A percentile compares a stretch with the other conserved stretches of the same genome.
These are phyloP conservation scores for Alternaria arborescens DNA, from an alignment of 2,329 filamentous ascomycete species.

Conservation along the genomic window DNA sequence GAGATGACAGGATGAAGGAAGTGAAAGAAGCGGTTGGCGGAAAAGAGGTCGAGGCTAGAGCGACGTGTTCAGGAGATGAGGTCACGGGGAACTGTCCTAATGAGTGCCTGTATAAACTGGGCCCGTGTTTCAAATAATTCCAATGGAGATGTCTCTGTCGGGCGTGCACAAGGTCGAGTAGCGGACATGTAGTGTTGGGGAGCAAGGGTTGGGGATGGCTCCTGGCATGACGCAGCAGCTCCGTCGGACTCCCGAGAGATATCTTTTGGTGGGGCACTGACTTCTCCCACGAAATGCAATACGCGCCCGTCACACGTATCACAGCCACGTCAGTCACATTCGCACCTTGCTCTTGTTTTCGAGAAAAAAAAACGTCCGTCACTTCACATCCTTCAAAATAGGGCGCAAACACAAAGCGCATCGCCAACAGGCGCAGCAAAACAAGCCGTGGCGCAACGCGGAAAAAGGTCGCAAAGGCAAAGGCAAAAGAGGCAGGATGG, in stretches of 20 bases:
- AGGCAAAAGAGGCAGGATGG: conserved; percentile 69
- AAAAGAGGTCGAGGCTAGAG: conserved; percentile 1
- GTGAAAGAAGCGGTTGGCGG: conserved; percentile 1
- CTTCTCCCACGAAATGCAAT: conserved; percentile 5
- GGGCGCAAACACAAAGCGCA: conserved; percentile 60
- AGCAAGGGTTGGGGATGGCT: neutral
- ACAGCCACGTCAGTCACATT: conserved; percentile 7
- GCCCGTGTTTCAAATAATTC: neutral
- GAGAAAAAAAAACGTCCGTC: neutral
- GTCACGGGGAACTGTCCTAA: conserved; percentile 11
- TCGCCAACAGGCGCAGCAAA: conserved; percentile 48
- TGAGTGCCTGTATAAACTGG: conserved; percentile 11
- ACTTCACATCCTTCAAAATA: conserved; percentile 52
- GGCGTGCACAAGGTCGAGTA: neutral
- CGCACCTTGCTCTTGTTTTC: neutral
- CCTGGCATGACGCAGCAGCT: conserved; percentile 19
- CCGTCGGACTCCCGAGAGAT: conserved; percentile 15
- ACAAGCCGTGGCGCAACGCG: conserved; percentile 42
- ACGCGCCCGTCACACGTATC: neutral
- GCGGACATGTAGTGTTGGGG: neutral
- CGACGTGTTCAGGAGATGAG: conserved; percentile 3
- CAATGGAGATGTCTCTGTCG: neutral
- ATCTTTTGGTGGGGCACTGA: conserved; percentile 13
- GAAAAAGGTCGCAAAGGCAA: conserved; percentile 40
- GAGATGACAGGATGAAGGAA: neutral